Evolutionary conservation across 352 stramenopile genomes (phyloP).

Genomic region (Phytophthora vignae): DNA sequence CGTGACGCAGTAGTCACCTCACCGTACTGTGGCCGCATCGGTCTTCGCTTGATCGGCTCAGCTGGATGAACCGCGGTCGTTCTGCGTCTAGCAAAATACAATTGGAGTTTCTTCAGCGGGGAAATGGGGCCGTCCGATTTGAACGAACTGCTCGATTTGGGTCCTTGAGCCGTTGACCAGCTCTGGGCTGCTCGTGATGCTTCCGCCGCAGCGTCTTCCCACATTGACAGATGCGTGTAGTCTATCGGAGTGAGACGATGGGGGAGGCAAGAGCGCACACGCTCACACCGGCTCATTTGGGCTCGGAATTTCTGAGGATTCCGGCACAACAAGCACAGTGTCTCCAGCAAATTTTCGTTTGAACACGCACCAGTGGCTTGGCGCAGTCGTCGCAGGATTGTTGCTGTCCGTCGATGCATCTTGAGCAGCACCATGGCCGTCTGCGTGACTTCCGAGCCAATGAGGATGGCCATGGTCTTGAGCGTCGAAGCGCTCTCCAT

Average conservation of each 20-base stretch:
- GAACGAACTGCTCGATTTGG: not conserved
- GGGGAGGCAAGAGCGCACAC: constrained; percentile 12
- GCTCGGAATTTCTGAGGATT: constrained; percentile 4
- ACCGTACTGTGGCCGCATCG: not conserved
- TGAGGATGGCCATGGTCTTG: constrained; percentile 10
- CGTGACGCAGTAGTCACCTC: not conserved
- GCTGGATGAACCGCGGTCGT: not conserved
- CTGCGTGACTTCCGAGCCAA: constrained; percentile 14
- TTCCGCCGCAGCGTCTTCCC: constrained; percentile 7
- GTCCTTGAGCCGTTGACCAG: not conserved
- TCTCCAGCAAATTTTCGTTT: constrained; percentile 14
- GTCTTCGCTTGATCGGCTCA: not conserved
- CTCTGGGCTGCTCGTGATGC: not conserved
- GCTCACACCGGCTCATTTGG: not conserved
- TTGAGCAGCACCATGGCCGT: not conserved
- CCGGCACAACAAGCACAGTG: constrained; percentile 20
- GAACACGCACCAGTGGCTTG: not conserved
- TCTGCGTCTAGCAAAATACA: not conserved
- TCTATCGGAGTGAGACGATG: constrained; percentile 4
- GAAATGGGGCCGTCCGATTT: not conserved
- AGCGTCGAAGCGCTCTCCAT: constrained; percentile 26
- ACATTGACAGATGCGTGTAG: constrained; percentile 1
- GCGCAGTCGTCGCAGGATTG: constrained; percentile 1
- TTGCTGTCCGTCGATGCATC: constrained; percentile 6
- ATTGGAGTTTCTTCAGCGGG: not conserved